Evolutionary conservation across 176 grass and related monocot genomes (phyloP), one percentile per base, ranked within the genome.

Genomic region (Pontederia crassipes): DNA sequence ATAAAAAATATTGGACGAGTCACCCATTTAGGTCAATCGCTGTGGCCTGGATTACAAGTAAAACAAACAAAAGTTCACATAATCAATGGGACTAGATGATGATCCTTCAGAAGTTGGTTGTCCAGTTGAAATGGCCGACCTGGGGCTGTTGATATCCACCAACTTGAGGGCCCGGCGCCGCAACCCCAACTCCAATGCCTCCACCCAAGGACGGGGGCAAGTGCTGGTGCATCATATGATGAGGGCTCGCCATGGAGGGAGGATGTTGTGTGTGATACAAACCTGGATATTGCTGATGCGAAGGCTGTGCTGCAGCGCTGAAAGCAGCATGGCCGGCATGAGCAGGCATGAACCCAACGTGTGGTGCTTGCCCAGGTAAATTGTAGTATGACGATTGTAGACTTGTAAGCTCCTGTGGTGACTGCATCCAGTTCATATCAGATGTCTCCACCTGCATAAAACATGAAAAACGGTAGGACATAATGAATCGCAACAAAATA

Each of bases 101-200:
- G 20, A 24, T 24, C 46, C 59, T 62, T 82, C 78, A 90, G 64
- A 90, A 90, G 82, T 73, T 77, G 9, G 80, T 56, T 59, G 72
- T 80, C 87, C 87, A 90, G 60, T 89, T 89, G 49, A 89, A 69
- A 72, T 90, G 87, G 74, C 87, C 69, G 55, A 86, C 61, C 73
- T 86, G 87, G 15, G 57, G 66, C 61, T 82, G 79, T 66, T 90
- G 87, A 77, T 90, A 90, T 28, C 76, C 70, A 73, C 87, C 87
- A 55, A 90, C 69, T 79, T 90, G 87, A 12, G 87, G 72, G 10
- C 73, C 76, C 52, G 82, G 82, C 57, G 87, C 66, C 2, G 82
- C 82, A 64, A 89, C 78, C 18, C 86, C 81, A 11, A 89, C 78
- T 52, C 87, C 87, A 56, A 85, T 68, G 51, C 64, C 81, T 18